Conservation (phyloP, 768 basidiomycete species). For the Chalciporus sphaerocephalus region DNA sequence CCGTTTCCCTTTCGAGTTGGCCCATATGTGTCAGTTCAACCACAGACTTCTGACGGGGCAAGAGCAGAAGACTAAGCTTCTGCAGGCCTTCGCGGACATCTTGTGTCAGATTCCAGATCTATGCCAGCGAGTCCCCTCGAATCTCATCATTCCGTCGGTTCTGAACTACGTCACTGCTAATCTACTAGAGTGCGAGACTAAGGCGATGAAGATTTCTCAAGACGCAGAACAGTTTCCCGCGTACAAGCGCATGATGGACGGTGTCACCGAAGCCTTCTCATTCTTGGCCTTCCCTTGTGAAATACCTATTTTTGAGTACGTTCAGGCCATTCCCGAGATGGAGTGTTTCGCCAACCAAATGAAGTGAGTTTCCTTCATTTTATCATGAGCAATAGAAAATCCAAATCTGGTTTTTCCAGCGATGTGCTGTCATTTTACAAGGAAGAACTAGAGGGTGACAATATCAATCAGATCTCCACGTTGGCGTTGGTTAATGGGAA, state of each 20-base stretch:
- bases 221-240: constrained; percentile 17
- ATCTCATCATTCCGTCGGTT: constrained; percentile 32
- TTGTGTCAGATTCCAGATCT: constrained; percentile 23
- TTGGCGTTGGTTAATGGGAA: constrained; percentile 19
- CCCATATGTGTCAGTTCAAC: constrained; percentile 29
- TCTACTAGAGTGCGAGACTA: constrained; percentile 28
- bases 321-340: constrained; percentile 35
- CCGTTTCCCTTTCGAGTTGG: constrained; percentile 13
- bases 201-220: constrained; percentile 17
- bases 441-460: constrained; percentile 33
- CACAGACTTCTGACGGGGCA: constrained; percentile 23
- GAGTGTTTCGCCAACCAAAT: constrained; percentile 23
- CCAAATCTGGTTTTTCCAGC: constrained; percentile 12
- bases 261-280: constrained; percentile 29
- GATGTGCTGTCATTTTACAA: constrained; percentile 37
- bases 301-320: constrained; percentile 28
- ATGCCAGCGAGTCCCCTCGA: constrained; percentile 25
- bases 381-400: background rate
- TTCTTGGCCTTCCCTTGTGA: constrained; percentile 32
- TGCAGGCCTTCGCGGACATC: constrained; percentile 28
- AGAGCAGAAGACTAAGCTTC: constrained; percentile 27
- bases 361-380: constrained; percentile 29
- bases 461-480: constrained; percentile 30
- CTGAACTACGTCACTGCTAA: constrained; percentile 32
- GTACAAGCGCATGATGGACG: constrained; percentile 21